Conservation (phyloP, 345 rosid species). For the Brassica juncea region DNA sequence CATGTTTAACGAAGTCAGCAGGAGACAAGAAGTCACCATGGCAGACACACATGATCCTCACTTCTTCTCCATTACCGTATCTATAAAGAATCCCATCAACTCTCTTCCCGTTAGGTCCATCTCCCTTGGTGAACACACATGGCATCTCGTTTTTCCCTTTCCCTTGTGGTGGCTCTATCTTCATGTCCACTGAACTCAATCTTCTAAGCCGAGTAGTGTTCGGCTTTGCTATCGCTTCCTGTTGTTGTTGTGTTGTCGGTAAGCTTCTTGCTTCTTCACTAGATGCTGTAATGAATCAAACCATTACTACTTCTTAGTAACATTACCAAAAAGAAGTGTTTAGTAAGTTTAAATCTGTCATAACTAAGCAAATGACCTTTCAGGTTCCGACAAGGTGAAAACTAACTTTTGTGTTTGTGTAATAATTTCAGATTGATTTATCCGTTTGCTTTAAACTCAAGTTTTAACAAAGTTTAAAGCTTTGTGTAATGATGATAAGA, state of each 20-base stretch:
- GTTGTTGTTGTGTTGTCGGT: conserved; percentile 13
- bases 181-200: conserved; percentile 39
- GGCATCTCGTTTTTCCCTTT: conserved; percentile 74
- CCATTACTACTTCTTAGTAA: not conserved
- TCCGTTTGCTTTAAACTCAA: conserved; percentile 4
- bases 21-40: conserved; percentile 77
- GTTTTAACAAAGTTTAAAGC: not conserved
- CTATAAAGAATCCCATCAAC: conserved; percentile 74
- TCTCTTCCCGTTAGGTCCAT: conserved; percentile 71
- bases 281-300: not conserved
- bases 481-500: conserved; percentile 24
- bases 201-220: conserved; percentile 30
- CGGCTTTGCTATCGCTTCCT: conserved; percentile 8
- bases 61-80: conserved; percentile 63
- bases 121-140: conserved; percentile 76
- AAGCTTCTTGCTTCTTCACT: conserved; percentile 38
- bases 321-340: not conserved
- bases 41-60: conserved; percentile 82
- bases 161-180: conserved; percentile 58
- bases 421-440: conserved; percentile 7
- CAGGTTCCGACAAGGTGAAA: conserved; percentile 17
- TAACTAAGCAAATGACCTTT: conserved; percentile 17
- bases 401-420: not conserved
- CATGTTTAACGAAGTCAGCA: conserved; percentile 80
- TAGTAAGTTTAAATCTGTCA: not conserved